Evolutionary conservation across 164 flowering plant species (phyloP), one percentile per base, ranked within the genome.

Genomic region (Vitis cinerea): DNA sequence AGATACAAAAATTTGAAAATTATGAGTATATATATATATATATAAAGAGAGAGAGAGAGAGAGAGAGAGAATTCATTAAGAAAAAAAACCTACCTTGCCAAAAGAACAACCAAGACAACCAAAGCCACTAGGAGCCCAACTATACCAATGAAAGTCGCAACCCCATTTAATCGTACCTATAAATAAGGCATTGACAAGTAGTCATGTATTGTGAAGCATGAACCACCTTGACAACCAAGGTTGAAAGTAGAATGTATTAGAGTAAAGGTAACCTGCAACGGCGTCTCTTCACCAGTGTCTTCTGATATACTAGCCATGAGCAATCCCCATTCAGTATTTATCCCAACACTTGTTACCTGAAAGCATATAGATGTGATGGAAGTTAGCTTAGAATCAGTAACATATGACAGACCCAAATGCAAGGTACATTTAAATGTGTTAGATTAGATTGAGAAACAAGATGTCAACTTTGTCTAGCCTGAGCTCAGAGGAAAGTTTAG

Each of bases 261-360:
- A 66, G 44, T 3, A 53, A 58, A 17, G 61, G 55, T 27, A 66
- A 92, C 99, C 95, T 96, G 99, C 89, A 96, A 86, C 0, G 99
- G 99, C 48, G 99, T 96, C 77, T 96, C 99, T 85, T 96, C 99
- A 69, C 97, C 97, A 74, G 82, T 89, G 69, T 96, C 99, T 76
- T 92, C 98, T 27, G 97, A 88, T 17, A 96, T 92, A 80, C 97
- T 93, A 30, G 97, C 95, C 99, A 96, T 93, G 15, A 96, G 87
- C 76, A 93, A 73, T 60, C 99, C 99, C 99, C 99, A 96, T 75
- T 93, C 98, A 49, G 99, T 96, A 74, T 93, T 92, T 62, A 88
- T 83, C 15, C 99, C 99, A 75, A 96, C 98, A 75, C 94, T 81
- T 37, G 98, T 93, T 30, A 89, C 97, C 99, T 93, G 65, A 49